Percentiles rank a stretch among this genome's conserved stretches.
These are phyloP conservation scores for Niebla homalea DNA, from an alignment of 495 filamentous ascomycete species.

Conservation along the genomic window DNA sequence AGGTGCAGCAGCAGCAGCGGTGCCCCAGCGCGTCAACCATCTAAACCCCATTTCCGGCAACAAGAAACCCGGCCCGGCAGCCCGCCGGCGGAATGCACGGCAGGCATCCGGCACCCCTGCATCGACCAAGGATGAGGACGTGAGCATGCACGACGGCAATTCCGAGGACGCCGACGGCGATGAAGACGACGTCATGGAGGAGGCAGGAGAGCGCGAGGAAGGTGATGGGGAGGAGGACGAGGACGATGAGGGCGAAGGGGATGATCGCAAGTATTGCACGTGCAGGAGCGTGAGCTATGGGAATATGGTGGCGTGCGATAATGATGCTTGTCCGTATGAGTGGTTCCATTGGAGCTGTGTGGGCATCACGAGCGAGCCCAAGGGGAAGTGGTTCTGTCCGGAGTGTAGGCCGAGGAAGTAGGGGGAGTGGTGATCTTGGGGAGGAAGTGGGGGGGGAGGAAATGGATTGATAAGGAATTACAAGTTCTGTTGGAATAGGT, in stretches of 20 bases:
- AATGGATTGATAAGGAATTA: no score
- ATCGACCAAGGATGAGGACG: constrained; percentile 8
- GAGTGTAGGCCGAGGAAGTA: constrained; percentile 55
- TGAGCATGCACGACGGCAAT: constrained; percentile 8
- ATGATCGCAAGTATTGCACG: constrained; percentile 83
- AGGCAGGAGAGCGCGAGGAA: constrained; percentile 12
- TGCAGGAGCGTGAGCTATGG: constrained; percentile 89
- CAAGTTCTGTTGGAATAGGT: neutral
- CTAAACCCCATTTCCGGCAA: constrained; percentile 32
- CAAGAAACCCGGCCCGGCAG: constrained; percentile 22
- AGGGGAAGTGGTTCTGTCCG: constrained; percentile 86
- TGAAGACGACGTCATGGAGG: constrained; percentile 26
- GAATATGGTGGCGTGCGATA: constrained; percentile 98
- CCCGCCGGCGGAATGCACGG: constrained; percentile 30
- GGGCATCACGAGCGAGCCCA: constrained; percentile 74
- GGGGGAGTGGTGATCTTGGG: constrained; percentile 17
- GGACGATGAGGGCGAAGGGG: constrained; percentile 70
- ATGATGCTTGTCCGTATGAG: constrained; percentile 79
- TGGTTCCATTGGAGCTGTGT: constrained; percentile 99
- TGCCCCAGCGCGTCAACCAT: constrained; percentile 49
- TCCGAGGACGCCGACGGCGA: constrained; percentile 21
- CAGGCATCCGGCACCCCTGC: constrained; percentile 29
- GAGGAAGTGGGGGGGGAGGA: no score
- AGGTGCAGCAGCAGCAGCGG: constrained; percentile 32
- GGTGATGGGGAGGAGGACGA: constrained; percentile 49